Base-by-base conservation (phyloP, 768 basidiomycete species). In the Mycena floridula region DNA sequence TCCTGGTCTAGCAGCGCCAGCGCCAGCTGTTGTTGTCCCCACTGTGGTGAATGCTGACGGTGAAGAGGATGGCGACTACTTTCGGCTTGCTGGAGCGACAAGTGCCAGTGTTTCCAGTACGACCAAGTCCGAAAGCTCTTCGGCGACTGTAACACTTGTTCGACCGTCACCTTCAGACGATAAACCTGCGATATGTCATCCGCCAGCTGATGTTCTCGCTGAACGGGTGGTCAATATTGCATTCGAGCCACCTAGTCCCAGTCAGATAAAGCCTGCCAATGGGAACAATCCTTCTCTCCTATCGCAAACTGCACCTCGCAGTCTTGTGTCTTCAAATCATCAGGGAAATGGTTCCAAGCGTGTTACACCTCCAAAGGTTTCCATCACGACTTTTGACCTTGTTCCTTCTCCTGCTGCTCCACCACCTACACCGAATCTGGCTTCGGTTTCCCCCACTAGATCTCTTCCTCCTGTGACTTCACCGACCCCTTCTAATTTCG, bases 281-380 rank as follows among this genome's bases (percentile, higher is more conserved):
- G 15, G 27, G 25, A 49, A 49, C 22, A 67, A 62, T 21, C 69
- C 73, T 18, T 84, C 81, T 13, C 67, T 84, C 21, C 71, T 84
- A 27, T 79, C 79, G n/a, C 79, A 76, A 50, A 82, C 81, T 7
- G 82, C 82, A 4, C 80, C 81, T 23, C 54, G 42, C 25, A n/a
- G n/a, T n/a, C n/a, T n/a, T n/a, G n/a, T n/a, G n/a, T n/a, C n/a
- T n/a, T n/a, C n/a, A n/a, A 25, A 37, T 37, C 46, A 7, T 21
- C 21, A 13, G 25, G 41, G 12, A 18, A 43, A 43, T 25, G 35
- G 30, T 18, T 26, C 46, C 25, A 24, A 40, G 13, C 9, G 12
- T 38, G 12, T 9, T 20, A 11, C 12, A 9, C 12, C 18, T 9
- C 40, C 30, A 20, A 37, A 36, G 35, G 12, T 44, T n/a, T 20